A percentile compares a stretch with the other conserved stretches of the same genome.
These are phyloP conservation scores for Tarenaya hassleriana DNA, from an alignment of 345 rosid species.

Conservation along the genomic window DNA sequence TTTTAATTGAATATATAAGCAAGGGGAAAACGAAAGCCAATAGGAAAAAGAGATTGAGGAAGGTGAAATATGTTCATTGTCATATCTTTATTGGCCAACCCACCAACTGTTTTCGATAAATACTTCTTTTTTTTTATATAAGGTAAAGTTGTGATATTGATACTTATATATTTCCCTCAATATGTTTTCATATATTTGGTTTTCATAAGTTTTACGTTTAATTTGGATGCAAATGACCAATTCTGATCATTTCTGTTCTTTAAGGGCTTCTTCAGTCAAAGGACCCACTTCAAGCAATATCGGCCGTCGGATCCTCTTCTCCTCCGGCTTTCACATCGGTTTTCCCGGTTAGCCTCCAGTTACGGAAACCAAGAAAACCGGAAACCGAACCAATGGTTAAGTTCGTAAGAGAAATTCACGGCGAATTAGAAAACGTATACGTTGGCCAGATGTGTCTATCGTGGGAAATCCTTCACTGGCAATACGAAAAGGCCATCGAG, in stretches of 20 bases:
- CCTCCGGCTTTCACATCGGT: conserved; percentile 37
- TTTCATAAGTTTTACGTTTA: too few relatives aligned
- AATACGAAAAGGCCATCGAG: conserved; percentile 68
- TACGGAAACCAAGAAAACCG: conserved; percentile 41
- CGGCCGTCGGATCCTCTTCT: conserved; percentile 33
- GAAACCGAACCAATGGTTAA: conserved; percentile 48
- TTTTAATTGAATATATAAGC: too few relatives aligned
- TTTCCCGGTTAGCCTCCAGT: conserved; percentile 41
- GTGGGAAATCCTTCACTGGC: conserved; percentile 98
- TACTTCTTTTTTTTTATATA: too few relatives aligned
- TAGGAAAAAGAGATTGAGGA: too few relatives aligned
- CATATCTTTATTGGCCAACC: conserved; percentile 12
- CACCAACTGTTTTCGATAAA: too few relatives aligned
- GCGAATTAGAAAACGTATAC: conserved; percentile 72
- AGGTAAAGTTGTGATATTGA: too few relatives aligned
- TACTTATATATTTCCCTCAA: too few relatives aligned
- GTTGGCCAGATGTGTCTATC: conserved; percentile 98
- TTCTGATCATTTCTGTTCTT: conserved; percentile 4
- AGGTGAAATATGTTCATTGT: conserved; percentile 11
- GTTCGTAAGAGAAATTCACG: conserved; percentile 52
- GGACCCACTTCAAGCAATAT: conserved; percentile 46
- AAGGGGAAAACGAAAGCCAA: too few relatives aligned
- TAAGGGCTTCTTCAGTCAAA: conserved; percentile 70
- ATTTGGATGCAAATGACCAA: too few relatives aligned
- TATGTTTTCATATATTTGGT: too few relatives aligned